phyloP scores from a whole-genome alignment of 371 early-diverging fungal genomes.

The Mucor sp. region DNA sequence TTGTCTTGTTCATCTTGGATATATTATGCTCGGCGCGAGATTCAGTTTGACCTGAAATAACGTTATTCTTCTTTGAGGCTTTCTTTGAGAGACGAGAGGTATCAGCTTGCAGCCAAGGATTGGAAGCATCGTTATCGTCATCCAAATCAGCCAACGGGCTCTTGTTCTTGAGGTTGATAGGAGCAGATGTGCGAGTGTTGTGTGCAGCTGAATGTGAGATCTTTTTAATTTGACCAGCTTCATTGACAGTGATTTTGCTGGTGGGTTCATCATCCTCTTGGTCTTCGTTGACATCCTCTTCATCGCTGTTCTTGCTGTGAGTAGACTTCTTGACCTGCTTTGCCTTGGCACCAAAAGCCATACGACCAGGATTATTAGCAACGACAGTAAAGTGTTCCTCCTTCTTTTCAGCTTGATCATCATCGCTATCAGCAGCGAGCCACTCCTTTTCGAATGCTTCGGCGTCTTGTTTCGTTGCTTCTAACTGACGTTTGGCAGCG shows the following conservation, averaged over 20 bases:
- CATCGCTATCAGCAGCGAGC: conserved; percentile 43
- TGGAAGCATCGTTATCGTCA: conserved; percentile 33
- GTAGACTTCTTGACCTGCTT: conserved; percentile 22
- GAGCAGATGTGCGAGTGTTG: conserved; percentile 57
- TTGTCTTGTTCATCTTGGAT: conserved; percentile 55
- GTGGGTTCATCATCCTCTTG: conserved; percentile 3
- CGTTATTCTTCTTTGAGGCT: conserved; percentile 58
- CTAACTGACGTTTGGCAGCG: conserved; percentile 59
- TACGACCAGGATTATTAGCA: conserved; percentile 62
- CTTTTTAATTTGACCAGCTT: conserved; percentile 63
- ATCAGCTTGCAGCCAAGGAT: conserved; percentile 69
- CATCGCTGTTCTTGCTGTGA: neutral
- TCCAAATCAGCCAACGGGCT: conserved; percentile 32
- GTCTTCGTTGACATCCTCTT: neutral
- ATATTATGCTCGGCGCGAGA: conserved; percentile 61
- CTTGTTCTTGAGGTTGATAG: conserved; percentile 45
- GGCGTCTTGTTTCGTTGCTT: conserved; percentile 55
- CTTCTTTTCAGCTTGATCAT: conserved; percentile 35
- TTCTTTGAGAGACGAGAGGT: conserved; percentile 55
- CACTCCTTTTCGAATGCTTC: conserved; percentile 51
- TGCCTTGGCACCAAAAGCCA: conserved; percentile 56
- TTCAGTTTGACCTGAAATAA: conserved; percentile 52
- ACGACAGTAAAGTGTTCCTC: conserved; percentile 30
- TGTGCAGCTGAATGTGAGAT: conserved; percentile 63
- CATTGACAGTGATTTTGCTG: conserved; percentile 43